Base-by-base conservation (phyloP, 108 stramenopile species). In the Conticribra weissflogii region DNA sequence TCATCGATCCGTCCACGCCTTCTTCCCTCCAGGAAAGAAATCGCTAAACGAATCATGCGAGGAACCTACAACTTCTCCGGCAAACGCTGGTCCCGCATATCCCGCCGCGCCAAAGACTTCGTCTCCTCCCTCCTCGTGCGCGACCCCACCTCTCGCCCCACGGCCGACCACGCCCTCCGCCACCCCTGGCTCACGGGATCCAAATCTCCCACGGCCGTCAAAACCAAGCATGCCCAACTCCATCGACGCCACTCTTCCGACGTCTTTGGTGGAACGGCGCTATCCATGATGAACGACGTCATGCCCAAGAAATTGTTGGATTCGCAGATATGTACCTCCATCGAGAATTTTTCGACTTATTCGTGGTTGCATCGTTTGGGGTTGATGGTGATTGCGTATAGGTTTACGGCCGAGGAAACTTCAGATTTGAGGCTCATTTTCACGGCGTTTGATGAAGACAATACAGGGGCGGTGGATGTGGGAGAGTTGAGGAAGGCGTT, bases 361-460 rank as follows among this genome's bases (percentile, higher is more conserved):
- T 56, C 59, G 1, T 67, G 59, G 57, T 59, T 93, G 41, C 88
- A 89, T 66, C 85, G 87, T 71, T 59, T 90, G 34, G 86, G 84
- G 14, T 74, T 93, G 56, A 73, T 86, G 74, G 79, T 90, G 2
- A 79, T 93, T 61, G 89, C 89, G 14, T 84, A 93, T 64, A 82
- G 79, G 24, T 81, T 66, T 17, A 93, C 87, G 3, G 75, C 68
- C 17, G 84, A 87, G 28, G 89, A 93, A 54, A 83, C 88, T 63
- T 84, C 81, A 21, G 76, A 73, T 41, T 61, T 93, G 50, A 72
- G 79, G 0, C 54, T 77, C 28, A 45, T 86, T 25, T 93, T 88
- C 63, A 63, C 84, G 41, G 36, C 57, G 24, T 83, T 82, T 58
- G 88, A 88, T 34, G 62, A 49, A 21, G 36, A 74, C 0, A 59